Conservation (phyloP, 257 asterid species). For the Solanum phureja region DNA sequence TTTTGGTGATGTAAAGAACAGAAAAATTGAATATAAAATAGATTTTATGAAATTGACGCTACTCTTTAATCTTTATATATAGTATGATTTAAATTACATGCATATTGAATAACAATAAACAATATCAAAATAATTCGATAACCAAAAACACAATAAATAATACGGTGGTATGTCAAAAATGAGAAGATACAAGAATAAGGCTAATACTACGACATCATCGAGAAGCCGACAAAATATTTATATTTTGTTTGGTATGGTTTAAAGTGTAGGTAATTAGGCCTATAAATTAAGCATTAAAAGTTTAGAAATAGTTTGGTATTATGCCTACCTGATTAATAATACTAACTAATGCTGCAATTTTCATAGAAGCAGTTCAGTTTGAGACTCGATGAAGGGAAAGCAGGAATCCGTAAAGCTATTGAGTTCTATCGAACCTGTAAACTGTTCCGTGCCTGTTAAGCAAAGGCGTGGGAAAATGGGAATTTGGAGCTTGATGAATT, state of each 20-base stretch:
- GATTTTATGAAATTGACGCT: too few species aligned
- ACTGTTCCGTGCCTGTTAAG: accelerated
- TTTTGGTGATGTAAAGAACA: not conserved
- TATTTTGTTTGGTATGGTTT: not conserved
- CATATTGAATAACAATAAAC: too few species aligned
- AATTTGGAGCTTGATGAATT: not conserved
- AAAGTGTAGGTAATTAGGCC: not conserved
- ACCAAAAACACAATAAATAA: too few species aligned
- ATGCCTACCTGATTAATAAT: not conserved
- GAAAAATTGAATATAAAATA: too few species aligned
- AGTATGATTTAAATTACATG: not conserved
- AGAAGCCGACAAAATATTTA: not conserved
- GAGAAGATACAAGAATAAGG: too few species aligned
- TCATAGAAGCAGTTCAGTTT: not conserved
- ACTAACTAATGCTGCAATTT: not conserved
- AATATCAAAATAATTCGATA: too few species aligned
- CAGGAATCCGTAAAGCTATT: not conserved
- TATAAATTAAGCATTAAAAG: not conserved
- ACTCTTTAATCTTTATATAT: too few species aligned
- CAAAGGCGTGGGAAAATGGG: not conserved
- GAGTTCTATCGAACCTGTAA: not conserved
- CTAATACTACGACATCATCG: too few species aligned
- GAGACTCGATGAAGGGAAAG: not conserved
- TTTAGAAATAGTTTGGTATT: not conserved
- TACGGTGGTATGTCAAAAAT: too few species aligned